Evolutionary conservation across 177 flowering plant species (phyloP).

Genomic region (Vitis hybrid): DNA sequence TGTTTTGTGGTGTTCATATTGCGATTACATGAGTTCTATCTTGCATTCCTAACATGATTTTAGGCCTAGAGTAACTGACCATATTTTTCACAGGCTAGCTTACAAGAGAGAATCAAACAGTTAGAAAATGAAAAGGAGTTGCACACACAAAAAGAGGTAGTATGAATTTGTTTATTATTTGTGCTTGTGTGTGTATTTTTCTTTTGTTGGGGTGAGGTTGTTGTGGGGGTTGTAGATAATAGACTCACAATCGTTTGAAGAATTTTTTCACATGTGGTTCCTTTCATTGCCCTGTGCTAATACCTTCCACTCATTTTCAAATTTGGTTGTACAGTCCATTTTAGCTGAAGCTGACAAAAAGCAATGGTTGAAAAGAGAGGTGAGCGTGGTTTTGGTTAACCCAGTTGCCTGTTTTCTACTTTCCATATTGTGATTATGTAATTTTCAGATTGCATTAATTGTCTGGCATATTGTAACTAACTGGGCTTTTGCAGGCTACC

Average conservation of each 20-base stretch:
- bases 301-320: too few species aligned
- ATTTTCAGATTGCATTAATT: not conserved
- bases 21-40: not conserved
- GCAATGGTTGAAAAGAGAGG: too few species aligned
- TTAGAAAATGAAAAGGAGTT: constrained; percentile 33
- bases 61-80: not conserved
- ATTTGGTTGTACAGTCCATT: too few species aligned
- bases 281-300: too few species aligned
- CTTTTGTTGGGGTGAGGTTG: too few species aligned
- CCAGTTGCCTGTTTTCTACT: not conserved
- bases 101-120: constrained; percentile 35
- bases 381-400: too few species aligned
- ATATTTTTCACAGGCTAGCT: constrained; percentile 30
- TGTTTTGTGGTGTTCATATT: not conserved
- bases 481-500: constrained; percentile 19
- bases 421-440: constrained; percentile 1
- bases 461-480: not conserved
- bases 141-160: constrained; percentile 38
- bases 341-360: too few species aligned
- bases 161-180: not conserved
- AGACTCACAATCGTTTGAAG: too few species aligned
- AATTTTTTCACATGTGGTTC: too few species aligned
- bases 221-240: too few species aligned
- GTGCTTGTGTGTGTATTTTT: too few species aligned
- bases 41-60: not conserved